Evolutionary conservation across 1,139 yeast species (phyloP), one percentile per base, ranked within the genome.

Genomic region (Casaregolazyma suthepensis): DNA sequence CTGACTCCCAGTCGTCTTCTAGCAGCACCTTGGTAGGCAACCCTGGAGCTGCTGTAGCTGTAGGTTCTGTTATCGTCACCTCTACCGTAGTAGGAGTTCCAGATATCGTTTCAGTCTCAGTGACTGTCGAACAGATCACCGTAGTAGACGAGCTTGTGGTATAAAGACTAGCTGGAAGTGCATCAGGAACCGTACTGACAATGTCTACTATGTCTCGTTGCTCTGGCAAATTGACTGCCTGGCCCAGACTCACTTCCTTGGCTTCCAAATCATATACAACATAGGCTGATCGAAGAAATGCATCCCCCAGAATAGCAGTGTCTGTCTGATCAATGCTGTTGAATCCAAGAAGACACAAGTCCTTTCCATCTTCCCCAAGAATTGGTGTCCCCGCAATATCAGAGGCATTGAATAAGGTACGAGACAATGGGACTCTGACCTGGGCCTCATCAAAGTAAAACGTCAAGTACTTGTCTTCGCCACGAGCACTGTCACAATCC

Each of bases 211-310:
- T 61, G 40, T 67, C 60, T 10, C 50, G 55, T 15, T 61, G 63
- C 15, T 56, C 48, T 7, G 54, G 57, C 20, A 62, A 56, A 43
- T 50, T 54, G 10, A 54, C 45, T 4, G 60, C 58, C 48, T 58
- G 63, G 4, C 61, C 64, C 13, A 61, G 38, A 4, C 60, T 57
- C 6, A 61, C 52, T 48, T 61, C 57, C 9, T 55, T 46, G 44
- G 52, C 54, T 19, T 61, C 61, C 45, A 87, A 71, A 66, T 89
- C 90, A 62, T 80, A 88, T 43, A 88, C 96, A 51, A 84, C 80
- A 66, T 89, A 89, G 10, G 87, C 90, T 52, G 79, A 75, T 56
- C 89, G 76, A 61, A 90, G 71, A 69, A 89, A 82, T 29, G 83
- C 78, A 67, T 87, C 96, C 43, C 96, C 96, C n/a, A 88, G 66